Base-by-base conservation (phyloP, 2,329 filamentous ascomycete species). In the Penicillium sp. region DNA sequence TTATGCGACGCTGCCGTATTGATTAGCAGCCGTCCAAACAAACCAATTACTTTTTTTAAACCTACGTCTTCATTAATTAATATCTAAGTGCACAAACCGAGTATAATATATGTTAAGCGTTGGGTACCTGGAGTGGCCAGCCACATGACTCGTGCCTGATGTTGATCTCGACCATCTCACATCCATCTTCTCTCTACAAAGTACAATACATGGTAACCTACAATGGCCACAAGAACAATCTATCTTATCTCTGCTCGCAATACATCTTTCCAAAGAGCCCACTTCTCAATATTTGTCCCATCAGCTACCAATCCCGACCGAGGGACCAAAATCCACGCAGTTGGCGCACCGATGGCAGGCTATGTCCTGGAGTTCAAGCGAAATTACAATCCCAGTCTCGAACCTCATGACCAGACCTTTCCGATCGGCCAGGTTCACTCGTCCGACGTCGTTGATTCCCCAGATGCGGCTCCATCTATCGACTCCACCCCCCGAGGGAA, bases 301-400 rank as follows among this genome's bases (percentile, higher is more conserved):
- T 62, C 59, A 18, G 56, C 56, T 9, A 18, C 40, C 4, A 32
- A 64, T 25, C 41, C 53, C 13, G 48, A 55, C 6, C 44, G 44
- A 23, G 67, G 68, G 41, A 71, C 65, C 8, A 31, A 68, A 32
- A 72, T 72, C 37, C 60, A 72, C 27, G 69, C 68, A 8, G 60
- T 70, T 15, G 68, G 68, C 10, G 62, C 68, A 10, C 69, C 68
- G 1, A 71, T 71, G 68, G 49, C 54, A 8, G 69, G 71, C 31
- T 71, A 68, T 35, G 25, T 46, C 16, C 61, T 69, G 15, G 63
- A 71, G 45, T 71, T 72, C 54, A 66, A 69, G 46, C 61, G 69
- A 37, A 64, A 62, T 27, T 65, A 69, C 50, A 46, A 42, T 18
- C 64, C 60, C 1, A 46, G 42, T 6, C 35, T 57, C 4, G 59